These are phyloP conservation scores for Phytophthora fragariaefolia DNA, from an alignment of 352 stramenopile species.

Conservation along the genomic window DNA sequence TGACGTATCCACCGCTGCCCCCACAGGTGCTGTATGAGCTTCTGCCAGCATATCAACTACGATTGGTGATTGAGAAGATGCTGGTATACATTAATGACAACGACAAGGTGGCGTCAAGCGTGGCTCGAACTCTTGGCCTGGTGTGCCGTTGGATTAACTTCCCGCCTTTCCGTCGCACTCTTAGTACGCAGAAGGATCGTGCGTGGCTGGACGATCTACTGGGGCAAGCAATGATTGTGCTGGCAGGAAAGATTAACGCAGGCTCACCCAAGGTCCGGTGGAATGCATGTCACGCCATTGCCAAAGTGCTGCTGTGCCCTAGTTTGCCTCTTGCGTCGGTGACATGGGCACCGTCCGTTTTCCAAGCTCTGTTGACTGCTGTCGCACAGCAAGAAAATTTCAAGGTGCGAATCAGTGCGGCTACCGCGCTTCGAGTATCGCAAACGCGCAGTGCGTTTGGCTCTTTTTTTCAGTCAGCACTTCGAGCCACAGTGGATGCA, in stretches of 20 bases:
- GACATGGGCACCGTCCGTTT: slow-evolving; percentile 78
- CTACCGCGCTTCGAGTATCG: slow-evolving; percentile 78
- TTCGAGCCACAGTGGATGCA: slow-evolving; percentile 74
- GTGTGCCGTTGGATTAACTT: slow-evolving; percentile 86
- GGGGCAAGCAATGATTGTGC: slow-evolving; percentile 68
- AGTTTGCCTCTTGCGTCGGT: slow-evolving; percentile 77
- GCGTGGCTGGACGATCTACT: slow-evolving; percentile 61
- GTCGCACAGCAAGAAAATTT: slow-evolving; percentile 91
- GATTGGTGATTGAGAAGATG: slow-evolving; percentile 85
- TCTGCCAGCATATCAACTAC: slow-evolving; percentile 65
- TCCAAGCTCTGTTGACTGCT: slow-evolving; percentile 77
- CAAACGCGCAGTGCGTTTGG: slow-evolving; percentile 73
- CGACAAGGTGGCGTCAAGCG: slow-evolving; percentile 89
- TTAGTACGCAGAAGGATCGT: slow-evolving; percentile 40
- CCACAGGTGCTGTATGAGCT: slow-evolving; percentile 67
- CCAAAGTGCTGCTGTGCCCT: slow-evolving; percentile 84
- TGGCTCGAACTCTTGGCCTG: slow-evolving; percentile 80
- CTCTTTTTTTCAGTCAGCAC: slow-evolving; percentile 68
- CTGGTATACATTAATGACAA: slow-evolving; percentile 86
- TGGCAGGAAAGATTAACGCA: slow-evolving; percentile 78
- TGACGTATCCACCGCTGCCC: slow-evolving; percentile 20
- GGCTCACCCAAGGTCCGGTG: slow-evolving; percentile 87
- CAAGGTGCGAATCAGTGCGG: slow-evolving; percentile 88
- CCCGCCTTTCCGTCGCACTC: slow-evolving; percentile 53
- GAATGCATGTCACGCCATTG: slow-evolving; percentile 90